Evolutionary conservation across 1,284 basidiomycete species (phyloP).

Genomic region (Fomitopsis schrenkii): DNA sequence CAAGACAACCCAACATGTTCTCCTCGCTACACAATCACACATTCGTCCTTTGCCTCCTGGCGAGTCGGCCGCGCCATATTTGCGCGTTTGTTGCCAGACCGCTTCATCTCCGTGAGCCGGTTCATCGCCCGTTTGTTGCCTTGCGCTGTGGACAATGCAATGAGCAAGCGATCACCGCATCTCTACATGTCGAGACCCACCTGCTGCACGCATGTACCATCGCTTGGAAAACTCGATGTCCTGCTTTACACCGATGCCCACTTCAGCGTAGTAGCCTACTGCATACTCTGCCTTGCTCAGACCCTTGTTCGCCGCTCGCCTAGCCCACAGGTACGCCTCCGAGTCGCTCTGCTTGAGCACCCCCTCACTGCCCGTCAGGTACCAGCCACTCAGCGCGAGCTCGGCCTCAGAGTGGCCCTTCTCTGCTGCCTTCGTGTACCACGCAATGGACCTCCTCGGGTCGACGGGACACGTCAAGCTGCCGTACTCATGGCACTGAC

Average conservation of each 20-base stretch:
- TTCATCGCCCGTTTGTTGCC: slow-evolving; percentile 95
- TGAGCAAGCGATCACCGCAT: neutral
- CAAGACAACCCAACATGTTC: neutral
- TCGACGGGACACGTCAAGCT: slow-evolving; percentile 87
- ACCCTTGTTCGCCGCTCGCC: slow-evolving; percentile 91
- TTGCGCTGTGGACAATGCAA: slow-evolving; percentile 58
- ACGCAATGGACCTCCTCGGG: slow-evolving; percentile 90
- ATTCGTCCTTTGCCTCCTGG: slow-evolving; percentile 90
- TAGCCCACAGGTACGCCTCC: slow-evolving; percentile 96
- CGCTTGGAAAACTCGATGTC: slow-evolving; percentile 95
- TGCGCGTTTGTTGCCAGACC: slow-evolving; percentile 67
- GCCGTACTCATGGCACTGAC: slow-evolving; percentile 94
- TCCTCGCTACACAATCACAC: slow-evolving; percentile 63
- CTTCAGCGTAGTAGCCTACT: slow-evolving; percentile 96
- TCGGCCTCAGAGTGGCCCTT: slow-evolving; percentile 95
- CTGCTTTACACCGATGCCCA: slow-evolving; percentile 96
- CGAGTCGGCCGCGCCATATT: slow-evolving; percentile 82
- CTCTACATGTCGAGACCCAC: slow-evolving; percentile 42
- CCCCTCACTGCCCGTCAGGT: slow-evolving; percentile 91
- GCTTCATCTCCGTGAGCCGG: slow-evolving; percentile 88
- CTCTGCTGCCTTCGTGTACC: slow-evolving; percentile 98
- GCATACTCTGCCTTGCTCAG: slow-evolving; percentile 94
- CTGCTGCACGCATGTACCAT: slow-evolving; percentile 98
- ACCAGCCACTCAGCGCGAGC: slow-evolving; percentile 96
- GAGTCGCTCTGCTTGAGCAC: slow-evolving; percentile 97